Evolutionary conservation across 768 basidiomycete genomes (phyloP).

Genomic region (Tricholoma sp.): DNA sequence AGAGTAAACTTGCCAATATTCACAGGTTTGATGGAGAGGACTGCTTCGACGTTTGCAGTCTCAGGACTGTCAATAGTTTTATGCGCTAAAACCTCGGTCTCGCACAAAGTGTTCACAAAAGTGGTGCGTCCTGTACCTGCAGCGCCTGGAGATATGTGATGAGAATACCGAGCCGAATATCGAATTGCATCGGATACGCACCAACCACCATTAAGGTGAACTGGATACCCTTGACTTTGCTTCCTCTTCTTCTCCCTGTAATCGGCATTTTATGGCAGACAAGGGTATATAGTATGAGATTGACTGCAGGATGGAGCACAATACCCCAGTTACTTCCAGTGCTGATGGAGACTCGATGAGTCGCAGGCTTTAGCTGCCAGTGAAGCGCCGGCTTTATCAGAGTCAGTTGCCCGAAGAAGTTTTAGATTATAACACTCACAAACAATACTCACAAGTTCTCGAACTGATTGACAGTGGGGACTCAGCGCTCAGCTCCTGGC

Average conservation of each 20-base stretch:
- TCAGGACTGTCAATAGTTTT: slow-evolving; percentile 60
- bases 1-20: slow-evolving; percentile 57
- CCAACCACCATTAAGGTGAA: slow-evolving; percentile 90
- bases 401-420: neutral
- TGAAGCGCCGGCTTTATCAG: neutral
- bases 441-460: neutral
- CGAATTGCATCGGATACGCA: slow-evolving; percentile 32
- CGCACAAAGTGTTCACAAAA: slow-evolving; percentile 90
- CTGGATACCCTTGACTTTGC: slow-evolving; percentile 87
- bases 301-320: slow-evolving; percentile 7
- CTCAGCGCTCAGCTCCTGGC: too few species aligned
- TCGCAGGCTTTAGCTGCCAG: too few species aligned
- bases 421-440: slow-evolving; percentile 13
- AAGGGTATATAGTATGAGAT: slow-evolving; percentile 5
- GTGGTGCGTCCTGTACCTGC: slow-evolving; percentile 87
- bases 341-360: slow-evolving; percentile 7
- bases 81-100: slow-evolving; percentile 69
- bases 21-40: slow-evolving; percentile 74
- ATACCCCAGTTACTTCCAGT: slow-evolving; percentile 8
- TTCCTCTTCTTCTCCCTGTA: slow-evolving; percentile 50
- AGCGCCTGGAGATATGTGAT: slow-evolving; percentile 47
- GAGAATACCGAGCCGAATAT: neutral
- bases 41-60: slow-evolving; percentile 71
- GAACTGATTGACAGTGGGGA: too few species aligned
- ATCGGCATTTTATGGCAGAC: slow-evolving; percentile 34